These are phyloP conservation scores for Cercospora sesami DNA, from an alignment of 2,329 filamentous ascomycete species.

Conservation along the genomic window DNA sequence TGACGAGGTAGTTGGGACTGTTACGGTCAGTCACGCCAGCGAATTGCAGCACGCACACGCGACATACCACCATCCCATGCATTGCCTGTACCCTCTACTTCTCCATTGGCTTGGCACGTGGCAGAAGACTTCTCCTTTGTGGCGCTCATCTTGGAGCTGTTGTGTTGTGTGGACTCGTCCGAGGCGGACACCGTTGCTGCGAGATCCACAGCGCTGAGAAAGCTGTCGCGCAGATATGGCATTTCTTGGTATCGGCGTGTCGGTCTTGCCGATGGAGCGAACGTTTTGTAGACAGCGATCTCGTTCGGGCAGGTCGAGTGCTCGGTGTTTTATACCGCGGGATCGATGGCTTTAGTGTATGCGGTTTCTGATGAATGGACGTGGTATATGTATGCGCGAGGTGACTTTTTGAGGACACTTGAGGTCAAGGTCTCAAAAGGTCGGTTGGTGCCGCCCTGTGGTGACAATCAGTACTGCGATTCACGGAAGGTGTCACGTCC, in stretches of 20 bases:
- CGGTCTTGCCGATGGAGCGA: neutral
- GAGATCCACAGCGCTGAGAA: neutral
- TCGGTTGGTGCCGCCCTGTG: slow-evolving; percentile 4
- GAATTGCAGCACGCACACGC: neutral
- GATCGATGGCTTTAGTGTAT: neutral
- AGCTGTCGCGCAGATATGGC: slow-evolving; percentile 16
- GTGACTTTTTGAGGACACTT: neutral
- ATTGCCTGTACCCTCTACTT: neutral
- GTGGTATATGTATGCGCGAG: neutral
- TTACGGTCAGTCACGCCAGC: slow-evolving; percentile 6
- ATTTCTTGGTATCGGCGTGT: neutral
- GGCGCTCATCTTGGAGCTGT: neutral
- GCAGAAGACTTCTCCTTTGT: neutral
- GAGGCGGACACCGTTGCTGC: neutral
- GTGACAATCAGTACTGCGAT: neutral
- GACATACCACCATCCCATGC: slow-evolving; percentile 9
- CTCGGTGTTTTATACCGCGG: neutral
- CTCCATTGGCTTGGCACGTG: neutral
- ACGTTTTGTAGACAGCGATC: neutral
- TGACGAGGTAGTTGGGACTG: slow-evolving; percentile 20
- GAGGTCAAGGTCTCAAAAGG: slow-evolving; percentile 5
- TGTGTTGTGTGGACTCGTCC: neutral
- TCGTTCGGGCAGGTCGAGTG: neutral
- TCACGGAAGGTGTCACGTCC: neutral
- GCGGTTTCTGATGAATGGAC: neutral